Base-by-base conservation (phyloP, 1,284 basidiomycete species). In the Coniferiporia weirii region DNA sequence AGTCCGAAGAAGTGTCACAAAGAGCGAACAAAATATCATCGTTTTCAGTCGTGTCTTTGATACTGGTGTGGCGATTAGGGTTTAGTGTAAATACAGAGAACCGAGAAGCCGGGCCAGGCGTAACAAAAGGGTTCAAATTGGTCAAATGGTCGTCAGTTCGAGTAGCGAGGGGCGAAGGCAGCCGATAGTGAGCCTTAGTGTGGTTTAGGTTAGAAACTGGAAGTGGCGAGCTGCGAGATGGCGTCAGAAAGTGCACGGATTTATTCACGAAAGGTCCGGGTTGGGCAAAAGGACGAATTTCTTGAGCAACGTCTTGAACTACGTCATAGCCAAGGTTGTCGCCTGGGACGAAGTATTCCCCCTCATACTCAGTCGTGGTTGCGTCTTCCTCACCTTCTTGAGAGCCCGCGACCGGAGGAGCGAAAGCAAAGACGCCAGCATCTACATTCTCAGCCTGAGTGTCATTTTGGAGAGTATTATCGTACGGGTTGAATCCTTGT, bases 31-130 rank as follows among this genome's bases (percentile, higher is more conserved):
- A 45, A 8, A 15, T 17, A 40, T 44, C 10, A 10, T 9, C 47
- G 15, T 44, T 44, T n/a, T 43, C 36, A n/a, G 15, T 35, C 12
- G 32, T 10, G 4, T 19, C 3, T 44, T 27, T 13, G 7, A 35
- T 27, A 34, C 34, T 12, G 12, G 12, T 40, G 38, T 15, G 3
- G 38, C 3, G 38, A 12, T 40, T 40, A 40, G 9, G 9, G 8
- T 40, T 40, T 15, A 15, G 22, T 10, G 10, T 12, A 19, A 40
- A 35, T n/a, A 15, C 35, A 20, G 55, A 54, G 35, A 61, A 59
- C 43, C 22, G 38, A 45, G 56, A 53, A 15, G 56, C 56, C 22
- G 60, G 56, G 4, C 56, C 60, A 46, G 60, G 60, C 15, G 56
- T 58, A 55, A 50, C 44, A 38, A 50, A 61, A 7, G 60, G 56